phyloP scores from a whole-genome alignment of 129 eudicot genomes.

The Apium graveolens region DNA sequence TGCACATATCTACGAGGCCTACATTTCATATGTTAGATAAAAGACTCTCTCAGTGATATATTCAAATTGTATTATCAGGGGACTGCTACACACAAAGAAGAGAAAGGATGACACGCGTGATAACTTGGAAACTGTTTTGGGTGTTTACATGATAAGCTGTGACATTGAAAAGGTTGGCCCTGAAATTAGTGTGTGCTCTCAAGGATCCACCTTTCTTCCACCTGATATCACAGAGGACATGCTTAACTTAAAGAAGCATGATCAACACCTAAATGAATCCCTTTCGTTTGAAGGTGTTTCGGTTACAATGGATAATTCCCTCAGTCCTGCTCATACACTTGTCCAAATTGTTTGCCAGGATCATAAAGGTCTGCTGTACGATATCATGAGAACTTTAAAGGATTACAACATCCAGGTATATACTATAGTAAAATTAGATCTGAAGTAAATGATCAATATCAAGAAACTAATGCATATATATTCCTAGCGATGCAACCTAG shows the following conservation, averaged over 20 bases:
- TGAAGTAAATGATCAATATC: neutral
- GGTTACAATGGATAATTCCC: conserved; percentile 67
- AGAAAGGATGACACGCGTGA: conserved; percentile 53
- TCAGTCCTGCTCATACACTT: conserved; percentile 89
- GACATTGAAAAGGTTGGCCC: conserved; percentile 69
- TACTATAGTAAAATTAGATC: neutral
- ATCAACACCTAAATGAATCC: conserved; percentile 28
- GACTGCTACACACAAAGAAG: conserved; percentile 54
- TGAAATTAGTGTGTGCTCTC: conserved; percentile 60
- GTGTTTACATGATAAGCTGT: conserved; percentile 58
- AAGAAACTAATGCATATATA: neutral
- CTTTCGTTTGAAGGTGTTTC: conserved; percentile 32
- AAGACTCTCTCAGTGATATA: neutral
- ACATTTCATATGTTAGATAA: neutral
- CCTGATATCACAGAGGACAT: conserved; percentile 60
- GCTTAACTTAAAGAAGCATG: conserved; percentile 37
- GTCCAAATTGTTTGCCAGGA: conserved; percentile 76
- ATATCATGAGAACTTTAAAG: conserved; percentile 79
- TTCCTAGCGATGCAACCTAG: neutral
- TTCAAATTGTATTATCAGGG: conserved; percentile 37
- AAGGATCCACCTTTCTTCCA: conserved; percentile 60
- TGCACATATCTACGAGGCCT: neutral
- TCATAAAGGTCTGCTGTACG: conserved; percentile 84
- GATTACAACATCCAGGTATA: conserved; percentile 78
- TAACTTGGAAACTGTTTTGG: conserved; percentile 48